Percentiles rank a stretch among this genome's conserved stretches.
Evolutionary conservation across 441 rosid genomes (phyloP).

Genomic region (Pelargonium fulgidum): DNA sequence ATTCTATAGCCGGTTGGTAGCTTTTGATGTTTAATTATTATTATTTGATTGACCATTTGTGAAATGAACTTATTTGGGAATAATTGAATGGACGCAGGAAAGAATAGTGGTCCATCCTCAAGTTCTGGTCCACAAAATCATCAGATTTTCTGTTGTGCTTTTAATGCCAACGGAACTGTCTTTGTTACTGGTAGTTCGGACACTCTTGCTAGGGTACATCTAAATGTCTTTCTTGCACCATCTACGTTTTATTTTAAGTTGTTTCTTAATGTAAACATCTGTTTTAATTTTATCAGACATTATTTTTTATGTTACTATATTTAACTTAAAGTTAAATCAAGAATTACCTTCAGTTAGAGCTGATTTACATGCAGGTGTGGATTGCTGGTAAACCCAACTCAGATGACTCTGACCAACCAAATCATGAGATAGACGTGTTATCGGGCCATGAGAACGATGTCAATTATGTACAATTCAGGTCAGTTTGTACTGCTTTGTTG

Average conservation of each 20-base stretch:
- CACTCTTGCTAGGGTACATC: slow-evolving; percentile 86
- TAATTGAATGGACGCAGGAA: slow-evolving; percentile 39
- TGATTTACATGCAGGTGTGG: slow-evolving; percentile 69
- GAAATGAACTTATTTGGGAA: background rate
- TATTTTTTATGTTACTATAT: slow-evolving; percentile 7
- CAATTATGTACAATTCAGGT: slow-evolving; percentile 98
- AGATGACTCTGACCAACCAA: slow-evolving; percentile 72
- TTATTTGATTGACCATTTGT: background rate
- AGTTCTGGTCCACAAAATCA: slow-evolving; percentile 53
- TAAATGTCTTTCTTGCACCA: slow-evolving; percentile 15
- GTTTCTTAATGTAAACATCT: background rate
- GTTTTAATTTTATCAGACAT: slow-evolving; percentile 8
- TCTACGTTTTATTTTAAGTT: background rate
- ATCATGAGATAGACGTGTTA: slow-evolving; percentile 87
- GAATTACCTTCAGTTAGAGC: slow-evolving; percentile 12
- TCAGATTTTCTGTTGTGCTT: slow-evolving; percentile 91
- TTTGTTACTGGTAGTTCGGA: slow-evolving; percentile 99
- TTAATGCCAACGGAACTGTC: slow-evolving; percentile 91
- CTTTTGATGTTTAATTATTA: slow-evolving; percentile 8
- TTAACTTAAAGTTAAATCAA: slow-evolving; percentile 17
- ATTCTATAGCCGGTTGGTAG: slow-evolving; percentile 46
- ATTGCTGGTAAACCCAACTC: slow-evolving; percentile 62
- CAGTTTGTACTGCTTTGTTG: slow-evolving; percentile 10
- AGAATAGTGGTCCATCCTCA: slow-evolving; percentile 48
- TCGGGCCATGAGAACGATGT: slow-evolving; percentile 98